phyloP scores from a whole-genome alignment of 2,329 filamentous ascomycete genomes.

The Colletotrichum sp. region DNA sequence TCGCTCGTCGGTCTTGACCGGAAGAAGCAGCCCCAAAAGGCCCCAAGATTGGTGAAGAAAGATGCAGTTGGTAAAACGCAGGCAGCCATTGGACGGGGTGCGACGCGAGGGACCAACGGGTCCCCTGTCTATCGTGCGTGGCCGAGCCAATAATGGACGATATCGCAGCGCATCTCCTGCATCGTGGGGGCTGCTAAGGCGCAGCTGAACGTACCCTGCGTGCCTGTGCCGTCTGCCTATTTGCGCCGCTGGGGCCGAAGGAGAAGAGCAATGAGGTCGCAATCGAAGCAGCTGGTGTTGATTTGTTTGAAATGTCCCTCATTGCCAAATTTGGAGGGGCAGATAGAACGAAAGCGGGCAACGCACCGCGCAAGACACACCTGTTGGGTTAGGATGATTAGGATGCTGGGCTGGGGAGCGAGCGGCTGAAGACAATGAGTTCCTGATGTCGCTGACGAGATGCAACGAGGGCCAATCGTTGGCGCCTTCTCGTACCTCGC shows the following conservation, averaged over 20 bases:
- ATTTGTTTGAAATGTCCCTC: not conserved
- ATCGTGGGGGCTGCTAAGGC: constrained; percentile 15
- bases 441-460: not conserved
- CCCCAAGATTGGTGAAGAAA: not conserved
- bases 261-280: not conserved
- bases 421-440: not conserved
- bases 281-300: not conserved
- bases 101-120: not conserved
- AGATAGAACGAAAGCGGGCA: not conserved
- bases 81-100: constrained; percentile 1
- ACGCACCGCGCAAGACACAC: not conserved
- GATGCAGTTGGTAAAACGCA: constrained; percentile 3
- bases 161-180: not conserved
- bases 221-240: not conserved
- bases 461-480: not conserved
- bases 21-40: not conserved
- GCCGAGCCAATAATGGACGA: constrained; percentile 17
- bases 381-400: not conserved
- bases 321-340: not conserved
- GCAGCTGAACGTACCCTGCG: constrained; percentile 17
- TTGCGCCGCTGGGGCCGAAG: not conserved
- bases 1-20: not conserved
- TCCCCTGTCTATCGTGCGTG: not conserved
- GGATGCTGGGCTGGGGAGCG: not conserved
- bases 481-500: not conserved